Evolutionary conservation across 148 eudicot genomes (phyloP).

Genomic region (Rheum nobile): DNA sequence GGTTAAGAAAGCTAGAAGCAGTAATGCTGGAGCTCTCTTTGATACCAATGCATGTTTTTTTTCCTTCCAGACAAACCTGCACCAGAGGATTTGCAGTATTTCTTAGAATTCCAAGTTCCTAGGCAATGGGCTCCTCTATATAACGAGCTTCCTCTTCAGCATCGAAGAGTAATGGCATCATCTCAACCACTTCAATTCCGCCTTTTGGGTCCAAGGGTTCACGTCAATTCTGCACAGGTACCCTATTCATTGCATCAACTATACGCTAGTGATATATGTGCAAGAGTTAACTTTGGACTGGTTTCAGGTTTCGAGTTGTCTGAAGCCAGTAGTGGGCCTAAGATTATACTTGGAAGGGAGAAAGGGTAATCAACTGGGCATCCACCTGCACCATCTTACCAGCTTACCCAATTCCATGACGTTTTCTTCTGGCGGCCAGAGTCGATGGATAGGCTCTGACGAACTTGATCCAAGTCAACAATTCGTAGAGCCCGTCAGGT

Average conservation of each 20-base stretch:
- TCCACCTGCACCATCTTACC: slow-evolving; percentile 85
- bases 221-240: slow-evolving; percentile 71
- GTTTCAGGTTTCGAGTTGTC: slow-evolving; percentile 51
- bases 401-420: slow-evolving; percentile 71
- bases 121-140: slow-evolving; percentile 94
- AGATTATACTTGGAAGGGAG: slow-evolving; percentile 86
- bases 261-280: not conserved
- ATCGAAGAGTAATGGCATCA: slow-evolving; percentile 53
- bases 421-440: slow-evolving; percentile 18
- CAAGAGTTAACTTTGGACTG: not conserved
- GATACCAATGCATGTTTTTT: not conserved
- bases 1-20: no score
- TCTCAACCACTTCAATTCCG: slow-evolving; percentile 59
- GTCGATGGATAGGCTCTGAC: slow-evolving; percentile 80
- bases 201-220: slow-evolving; percentile 71
- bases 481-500: slow-evolving; percentile 56
- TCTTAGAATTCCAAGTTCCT: slow-evolving; percentile 96
- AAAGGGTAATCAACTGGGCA: slow-evolving; percentile 64
- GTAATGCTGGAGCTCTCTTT: no score
- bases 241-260: not conserved
- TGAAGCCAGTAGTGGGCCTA: slow-evolving; percentile 73
- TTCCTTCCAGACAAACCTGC: slow-evolving; percentile 76
- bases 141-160: slow-evolving; percentile 89
- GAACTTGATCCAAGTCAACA: slow-evolving; percentile 37
- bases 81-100: slow-evolving; percentile 67